Conservation (phyloP, 331 rosid genomes). For the Phaseolus coccineus region DNA sequence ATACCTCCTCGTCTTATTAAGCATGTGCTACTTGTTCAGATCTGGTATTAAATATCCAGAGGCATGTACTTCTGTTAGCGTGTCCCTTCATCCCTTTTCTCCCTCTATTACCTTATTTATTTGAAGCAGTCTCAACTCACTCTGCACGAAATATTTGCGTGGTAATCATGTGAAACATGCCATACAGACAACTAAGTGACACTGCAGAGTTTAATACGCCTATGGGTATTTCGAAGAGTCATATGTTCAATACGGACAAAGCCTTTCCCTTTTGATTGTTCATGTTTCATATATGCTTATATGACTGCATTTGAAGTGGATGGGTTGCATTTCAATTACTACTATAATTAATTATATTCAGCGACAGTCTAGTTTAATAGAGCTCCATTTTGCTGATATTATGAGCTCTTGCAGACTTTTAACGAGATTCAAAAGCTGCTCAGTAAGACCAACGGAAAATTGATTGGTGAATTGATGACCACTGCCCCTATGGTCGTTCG, state of each 20-base stretch:
- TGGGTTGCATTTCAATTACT: slow-evolving; percentile 18
- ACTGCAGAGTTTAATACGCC: not conserved
- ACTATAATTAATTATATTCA: not conserved
- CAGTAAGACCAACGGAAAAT: slow-evolving; percentile 85
- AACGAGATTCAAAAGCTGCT: slow-evolving; percentile 87
- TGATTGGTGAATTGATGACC: slow-evolving; percentile 94
- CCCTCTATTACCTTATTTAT: not conserved
- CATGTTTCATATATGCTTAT: slow-evolving; percentile 11
- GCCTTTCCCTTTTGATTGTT: slow-evolving; percentile 12
- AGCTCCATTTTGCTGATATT: slow-evolving; percentile 22
- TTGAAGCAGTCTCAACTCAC: slow-evolving; percentile 30
- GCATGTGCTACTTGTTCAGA: not conserved
- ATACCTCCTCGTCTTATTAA: not conserved
- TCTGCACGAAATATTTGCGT: not conserved
- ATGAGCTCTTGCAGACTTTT: slow-evolving; percentile 72
- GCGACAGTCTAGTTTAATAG: slow-evolving; percentile 8
- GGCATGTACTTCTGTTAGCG: slow-evolving; percentile 1
- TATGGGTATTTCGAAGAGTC: slow-evolving; percentile 1
- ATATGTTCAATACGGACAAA: slow-evolving; percentile 1
- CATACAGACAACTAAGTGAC: not conserved
- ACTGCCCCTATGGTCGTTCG: slow-evolving; percentile 87
- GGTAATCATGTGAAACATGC: slow-evolving; percentile 27
- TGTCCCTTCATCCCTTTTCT: not conserved
- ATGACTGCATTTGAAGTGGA: slow-evolving; percentile 23
- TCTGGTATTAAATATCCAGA: slow-evolving; percentile 24